Base-by-base conservation (phyloP, 805 yeast species). In the Saccharomycopsis fibuligera region DNA sequence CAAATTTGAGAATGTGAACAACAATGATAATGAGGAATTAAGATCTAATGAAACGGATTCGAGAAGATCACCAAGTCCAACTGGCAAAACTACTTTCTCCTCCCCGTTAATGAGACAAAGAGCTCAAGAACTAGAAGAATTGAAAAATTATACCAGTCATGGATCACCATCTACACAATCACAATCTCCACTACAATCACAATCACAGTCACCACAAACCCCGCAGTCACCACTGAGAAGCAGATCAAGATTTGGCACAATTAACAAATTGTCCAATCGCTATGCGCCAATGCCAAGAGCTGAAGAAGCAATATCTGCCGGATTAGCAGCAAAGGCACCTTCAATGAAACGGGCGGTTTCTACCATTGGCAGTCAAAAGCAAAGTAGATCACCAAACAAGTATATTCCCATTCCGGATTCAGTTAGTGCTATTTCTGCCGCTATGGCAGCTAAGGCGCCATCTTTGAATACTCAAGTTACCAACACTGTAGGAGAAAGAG, bases 331-430 rank as follows among this genome's bases (percentile, higher is more conserved):
- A 2, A 44, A 39, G 27, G 35, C 46, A 5, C 43, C 51, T 12
- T 17, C 43, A 5, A 27, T 33, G 37, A 33, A 33, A n/a, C 9
- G 37, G 17, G 37, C 37, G 8, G 17, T 33, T 8, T n/a, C 17
- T 8, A 12, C 37, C n/a, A 9, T 33, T n/a, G 37, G 37, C 8
- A 33, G 19, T n/a, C 37, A 33, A 17, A 33, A 33, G 19, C 8
- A 27, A 12, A 12, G 10, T 12, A 8, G 31, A 8, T 12, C 19
- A 6, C 6, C 19, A n/a, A 33, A n/a, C 37, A 30, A 35, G 10
- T 52, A 52, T 30, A 49, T 47, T 17, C 55, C 55, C 3, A 43
- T 46, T 17, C 55, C 55, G n/a, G 51, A 52, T 37, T 41, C 50
- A 3, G 46, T 38, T 3, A 44, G 51, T 22, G 55, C 55, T 5